Evolutionary conservation across 768 basidiomycete species (phyloP), one percentile per base, ranked within the genome.

Genomic region (Hericium coralloides): DNA sequence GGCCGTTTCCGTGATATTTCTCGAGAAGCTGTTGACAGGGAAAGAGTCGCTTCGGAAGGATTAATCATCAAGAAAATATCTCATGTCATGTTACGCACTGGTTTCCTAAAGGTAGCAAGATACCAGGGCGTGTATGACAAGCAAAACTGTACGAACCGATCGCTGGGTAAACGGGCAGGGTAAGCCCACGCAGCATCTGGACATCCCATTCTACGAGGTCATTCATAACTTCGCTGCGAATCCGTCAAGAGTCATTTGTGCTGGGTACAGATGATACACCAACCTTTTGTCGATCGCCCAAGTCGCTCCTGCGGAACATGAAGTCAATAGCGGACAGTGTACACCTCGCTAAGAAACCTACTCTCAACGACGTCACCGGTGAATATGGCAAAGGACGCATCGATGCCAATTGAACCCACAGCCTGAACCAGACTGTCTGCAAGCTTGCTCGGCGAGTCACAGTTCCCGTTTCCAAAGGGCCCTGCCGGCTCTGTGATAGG

Each of bases 341-440:
- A 12, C 22, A 7, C 17, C 17, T 31, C 6, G 22, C 2, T 48
- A 50, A 37, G 31, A 22, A 4, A 56, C 66, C 52, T 52, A 80
- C 82, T 79, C 68, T 84, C 82, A 4, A 84, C 75, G 6, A 84
- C 79, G 63, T 85, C 83, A 6, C 83, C 84, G 2, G 83, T 86
- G 61, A 84, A 85, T 37, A 86, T 76, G 4, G 79, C 74, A 64
- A 82, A 83, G 9, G 67, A 65, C 15, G 72, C 73, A 14, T 48
- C 23, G 18, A 12, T 7, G 18, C n/a, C 53, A 7, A 54, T 14
- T 7, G 26, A 12, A 7, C 20, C 41, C 12, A 55, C 31, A 12
- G 54, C 54, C n/a, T 26, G n/a, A 7, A 55, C 23, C 43, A 55
- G 41, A 31, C 54, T 55, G 15, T 47, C 18, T n/a, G 54, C 41